Percentiles rank a stretch among this genome's conserved stretches.
Evolutionary conservation across 78 protist genomes (phyloP).

Genomic region (Speleostelium caveatum): DNA sequence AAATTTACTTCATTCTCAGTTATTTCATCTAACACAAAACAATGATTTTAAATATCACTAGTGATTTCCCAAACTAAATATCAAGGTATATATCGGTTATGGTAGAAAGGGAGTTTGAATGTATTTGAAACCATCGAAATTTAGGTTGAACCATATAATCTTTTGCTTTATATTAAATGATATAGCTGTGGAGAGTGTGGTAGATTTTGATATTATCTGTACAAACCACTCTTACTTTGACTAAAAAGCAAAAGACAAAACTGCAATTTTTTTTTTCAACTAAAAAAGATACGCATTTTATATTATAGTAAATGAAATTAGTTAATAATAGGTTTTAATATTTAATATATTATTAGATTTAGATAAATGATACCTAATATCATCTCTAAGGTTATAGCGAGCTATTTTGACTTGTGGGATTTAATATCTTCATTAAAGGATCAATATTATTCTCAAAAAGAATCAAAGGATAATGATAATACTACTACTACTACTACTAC

Average conservation of each 20-base stretch:
- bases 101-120: too few relatives aligned
- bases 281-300: background rate
- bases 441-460: background rate
- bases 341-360: too few relatives aligned
- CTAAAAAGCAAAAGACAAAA: background rate
- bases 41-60: too few relatives aligned
- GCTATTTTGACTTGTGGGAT: background rate
- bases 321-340: too few relatives aligned
- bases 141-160: background rate
- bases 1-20: too few relatives aligned
- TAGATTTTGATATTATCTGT: too few relatives aligned
- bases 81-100: too few relatives aligned
- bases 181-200: background rate
- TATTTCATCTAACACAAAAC: too few relatives aligned
- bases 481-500: conserved; percentile 74
- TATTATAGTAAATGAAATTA: too few relatives aligned
- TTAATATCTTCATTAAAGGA: background rate
- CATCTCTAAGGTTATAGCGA: background rate
- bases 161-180: background rate
- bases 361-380: too few relatives aligned
- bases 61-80: too few relatives aligned
- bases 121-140: background rate
- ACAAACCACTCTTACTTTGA: background rate
- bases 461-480: conserved; percentile 58
- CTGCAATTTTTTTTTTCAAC: background rate